These are phyloP conservation scores for Coniochaeta sp. DNA, from an alignment of 2,329 filamentous ascomycete genomes.

Conservation along the genomic window DNA sequence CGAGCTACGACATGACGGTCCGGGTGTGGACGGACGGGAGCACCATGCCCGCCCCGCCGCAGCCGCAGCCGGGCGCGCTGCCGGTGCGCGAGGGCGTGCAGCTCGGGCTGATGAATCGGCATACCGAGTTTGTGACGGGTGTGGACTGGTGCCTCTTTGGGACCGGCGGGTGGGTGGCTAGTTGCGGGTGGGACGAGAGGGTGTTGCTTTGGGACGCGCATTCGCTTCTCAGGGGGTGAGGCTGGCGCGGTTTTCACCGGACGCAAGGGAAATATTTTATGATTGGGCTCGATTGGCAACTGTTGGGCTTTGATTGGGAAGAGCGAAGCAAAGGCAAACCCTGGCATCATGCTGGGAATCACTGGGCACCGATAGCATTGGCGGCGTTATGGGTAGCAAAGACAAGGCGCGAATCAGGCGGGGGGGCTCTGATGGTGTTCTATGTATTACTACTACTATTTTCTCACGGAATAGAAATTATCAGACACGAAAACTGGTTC, in stretches of 20 bases:
- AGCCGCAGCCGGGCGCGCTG: constrained; percentile 14
- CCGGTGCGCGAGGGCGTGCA: constrained; percentile 53
- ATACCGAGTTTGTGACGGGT: constrained; percentile 94
- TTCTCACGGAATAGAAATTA: background rate
- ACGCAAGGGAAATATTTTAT: too few species aligned
- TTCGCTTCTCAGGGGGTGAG: constrained; percentile 21
- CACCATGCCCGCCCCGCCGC: constrained; percentile 20
- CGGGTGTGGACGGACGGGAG: constrained; percentile 81
- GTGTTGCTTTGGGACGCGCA: constrained; percentile 88
- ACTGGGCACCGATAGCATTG: background rate
- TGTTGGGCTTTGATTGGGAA: too few species aligned
- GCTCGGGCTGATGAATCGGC: constrained; percentile 79
- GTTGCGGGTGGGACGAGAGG: constrained; percentile 88
- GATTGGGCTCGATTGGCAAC: too few species aligned
- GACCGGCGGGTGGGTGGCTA: constrained; percentile 90
- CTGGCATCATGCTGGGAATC: background rate
- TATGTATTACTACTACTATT: background rate
- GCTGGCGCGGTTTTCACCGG: too few species aligned
- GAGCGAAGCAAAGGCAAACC: too few species aligned
- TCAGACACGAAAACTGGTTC: background rate
- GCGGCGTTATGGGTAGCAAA: background rate
- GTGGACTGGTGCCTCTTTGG: constrained; percentile 98
- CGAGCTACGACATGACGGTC: constrained; percentile 97
- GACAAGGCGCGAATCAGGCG: too few species aligned
- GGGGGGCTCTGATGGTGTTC: background rate